Conservation (phyloP, 2,329 filamentous ascomycete genomes). For the Akanthomyces muscarius region DNA sequence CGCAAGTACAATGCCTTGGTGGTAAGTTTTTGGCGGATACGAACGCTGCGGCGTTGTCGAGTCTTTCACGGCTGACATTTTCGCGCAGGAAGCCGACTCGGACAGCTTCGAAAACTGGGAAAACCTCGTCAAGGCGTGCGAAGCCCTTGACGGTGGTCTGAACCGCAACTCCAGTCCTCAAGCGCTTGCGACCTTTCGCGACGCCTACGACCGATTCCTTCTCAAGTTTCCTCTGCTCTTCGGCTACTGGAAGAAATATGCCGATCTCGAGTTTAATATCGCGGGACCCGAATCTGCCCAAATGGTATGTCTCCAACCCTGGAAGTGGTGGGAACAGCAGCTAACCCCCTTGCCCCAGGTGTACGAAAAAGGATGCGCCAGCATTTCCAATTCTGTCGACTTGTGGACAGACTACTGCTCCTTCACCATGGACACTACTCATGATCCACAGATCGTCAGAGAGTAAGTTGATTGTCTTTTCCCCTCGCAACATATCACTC, state of each 20-base stretch:
- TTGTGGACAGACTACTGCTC: slow-evolving; percentile 96
- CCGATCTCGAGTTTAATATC: slow-evolving; percentile 94
- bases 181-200: slow-evolving; percentile 80
- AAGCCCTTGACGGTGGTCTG: slow-evolving; percentile 84
- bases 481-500: slow-evolving; percentile 59
- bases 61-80: slow-evolving; percentile 1
- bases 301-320: slow-evolving; percentile 61
- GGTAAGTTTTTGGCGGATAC: slow-evolving; percentile 44
- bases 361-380: slow-evolving; percentile 91
- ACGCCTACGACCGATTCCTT: slow-evolving; percentile 88
- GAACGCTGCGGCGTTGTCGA: neutral
- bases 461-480: slow-evolving; percentile 85
- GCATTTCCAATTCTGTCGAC: slow-evolving; percentile 90
- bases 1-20: slow-evolving; percentile 74
- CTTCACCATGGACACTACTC: slow-evolving; percentile 97
- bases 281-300: slow-evolving; percentile 95
- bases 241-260: slow-evolving; percentile 99
- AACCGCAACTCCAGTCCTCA: slow-evolving; percentile 96
- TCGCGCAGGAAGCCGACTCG: slow-evolving; percentile 58
- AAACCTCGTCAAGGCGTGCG: slow-evolving; percentile 77
- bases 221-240: slow-evolving; percentile 93
- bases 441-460: slow-evolving; percentile 92
- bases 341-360: slow-evolving; percentile 53
- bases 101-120: slow-evolving; percentile 97
- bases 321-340: neutral